Conservation (phyloP, 805 yeast species). For the Metschnikowia lunata region DNA sequence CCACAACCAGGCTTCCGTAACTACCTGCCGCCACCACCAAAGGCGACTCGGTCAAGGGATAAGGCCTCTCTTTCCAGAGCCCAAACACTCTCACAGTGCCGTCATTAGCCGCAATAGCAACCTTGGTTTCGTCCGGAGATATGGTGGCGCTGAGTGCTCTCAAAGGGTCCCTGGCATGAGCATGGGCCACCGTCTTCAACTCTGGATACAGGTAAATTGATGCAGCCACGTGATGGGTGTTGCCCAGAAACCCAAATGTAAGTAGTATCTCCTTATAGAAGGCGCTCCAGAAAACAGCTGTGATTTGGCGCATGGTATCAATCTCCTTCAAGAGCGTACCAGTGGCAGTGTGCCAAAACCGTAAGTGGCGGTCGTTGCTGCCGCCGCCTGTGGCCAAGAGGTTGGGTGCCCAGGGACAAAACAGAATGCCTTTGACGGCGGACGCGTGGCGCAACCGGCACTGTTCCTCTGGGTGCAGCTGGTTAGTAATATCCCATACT, state of each 20-base stretch:
- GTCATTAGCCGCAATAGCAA: constrained; percentile 77
- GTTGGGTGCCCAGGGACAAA: constrained; percentile 84
- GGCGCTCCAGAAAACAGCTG: constrained; percentile 74
- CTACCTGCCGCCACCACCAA: constrained; percentile 31
- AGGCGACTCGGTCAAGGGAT: constrained; percentile 26
- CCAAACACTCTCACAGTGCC: constrained; percentile 71
- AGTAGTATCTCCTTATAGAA: constrained; percentile 62
- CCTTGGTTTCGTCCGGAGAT: constrained; percentile 58
- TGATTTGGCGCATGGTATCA: constrained; percentile 68
- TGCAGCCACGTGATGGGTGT: constrained; percentile 41
- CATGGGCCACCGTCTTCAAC: constrained; percentile 45
- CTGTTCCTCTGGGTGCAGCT: constrained; percentile 36
- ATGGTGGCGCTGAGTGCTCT: constrained; percentile 63
- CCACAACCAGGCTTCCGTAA: constrained; percentile 55
- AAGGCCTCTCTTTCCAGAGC: constrained; percentile 51
- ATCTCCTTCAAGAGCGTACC: constrained; percentile 64
- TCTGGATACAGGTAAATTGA: constrained; percentile 66
- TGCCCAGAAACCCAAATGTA: constrained; percentile 77
- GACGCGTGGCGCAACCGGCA: constrained; percentile 65
- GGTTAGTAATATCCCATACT: constrained; percentile 58
- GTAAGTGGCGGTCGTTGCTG: constrained; percentile 66
- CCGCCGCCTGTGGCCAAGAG: constrained; percentile 92
- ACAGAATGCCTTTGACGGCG: constrained; percentile 86
- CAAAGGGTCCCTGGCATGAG: constrained; percentile 42
- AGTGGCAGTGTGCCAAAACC: constrained; percentile 82